Evolutionary conservation across 495 filamentous ascomycete genomes (phyloP), one percentile per base, ranked within the genome.

Genomic region (Hypoxylon intermedium): DNA sequence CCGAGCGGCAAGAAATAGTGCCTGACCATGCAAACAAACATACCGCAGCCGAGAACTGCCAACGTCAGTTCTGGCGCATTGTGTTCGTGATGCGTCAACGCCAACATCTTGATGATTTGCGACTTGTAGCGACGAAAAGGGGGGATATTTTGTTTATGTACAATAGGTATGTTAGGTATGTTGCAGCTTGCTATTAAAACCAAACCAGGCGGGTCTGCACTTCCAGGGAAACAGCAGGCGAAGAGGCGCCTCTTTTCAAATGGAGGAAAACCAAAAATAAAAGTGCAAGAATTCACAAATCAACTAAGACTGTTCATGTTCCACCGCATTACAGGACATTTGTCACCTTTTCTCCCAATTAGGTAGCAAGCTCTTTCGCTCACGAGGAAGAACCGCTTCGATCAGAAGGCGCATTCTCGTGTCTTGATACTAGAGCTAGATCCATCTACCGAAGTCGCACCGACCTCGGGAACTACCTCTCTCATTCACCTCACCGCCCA

Each of bases 1-100:
- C 9, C 9, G 11, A 26, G 28, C 9, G 23, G 24, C 24, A 36
- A 18, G 26, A 31, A 6, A 48, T 5, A 37, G n/a, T n/a, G n/a
- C n/a, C n/a, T n/a, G 34, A 28, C 9, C 28, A 19, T 15, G 52
- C 19, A 41, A 21, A 33, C 40, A 7, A 51, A 78, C 78, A 64
- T 79, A 89, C 88, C 89, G 72, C 87, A 90, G 61, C 89, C 89
- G 19, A 92, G 74, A 47, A 91, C 81, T 26, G 88, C 83, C 69
- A 92, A 77, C 50, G 86, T 89, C 61, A 89, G 74, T 50, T 83
- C 80, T 11, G 74, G 69, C 37, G 72, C 70, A 55, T 69, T 68
- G 44, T 68, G 69, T 20, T 53, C 67, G 24, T 66, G 38, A 30
- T 73, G 71, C 6, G 71, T 73, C 26, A 71, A 52, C 7, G 71